phyloP scores from a whole-genome alignment of 2,329 filamentous ascomycete genomes.

The Fusarium neocosmosporiellum region DNA sequence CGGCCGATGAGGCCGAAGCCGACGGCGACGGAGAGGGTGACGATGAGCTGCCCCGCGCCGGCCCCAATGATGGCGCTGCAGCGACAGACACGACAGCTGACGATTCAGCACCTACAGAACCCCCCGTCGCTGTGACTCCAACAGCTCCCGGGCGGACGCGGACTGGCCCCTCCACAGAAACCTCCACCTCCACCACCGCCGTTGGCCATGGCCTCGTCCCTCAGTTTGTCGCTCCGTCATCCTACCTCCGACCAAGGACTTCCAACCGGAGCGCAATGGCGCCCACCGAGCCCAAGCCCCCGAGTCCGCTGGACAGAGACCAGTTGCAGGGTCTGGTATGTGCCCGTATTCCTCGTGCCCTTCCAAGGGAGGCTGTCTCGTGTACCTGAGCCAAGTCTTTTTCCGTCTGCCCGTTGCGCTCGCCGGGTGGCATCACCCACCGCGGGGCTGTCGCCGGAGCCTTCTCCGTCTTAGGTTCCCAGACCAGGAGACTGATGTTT shows the following conservation, averaged over 20 bases:
- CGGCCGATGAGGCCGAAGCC: not conserved
- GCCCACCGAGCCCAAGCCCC: constrained; percentile 54
- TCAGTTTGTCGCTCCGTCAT: constrained; percentile 70
- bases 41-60: constrained; percentile 32
- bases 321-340: constrained; percentile 83
- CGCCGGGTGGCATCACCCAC: constrained; percentile 17
- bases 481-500: constrained; percentile 20
- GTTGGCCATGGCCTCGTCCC: constrained; percentile 53
- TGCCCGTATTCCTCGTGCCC: constrained; percentile 20
- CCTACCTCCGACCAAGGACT: constrained; percentile 62
- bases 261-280: constrained; percentile 51
- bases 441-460: constrained; percentile 31
- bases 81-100: constrained; percentile 9
- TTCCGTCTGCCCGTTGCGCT: constrained; percentile 33
- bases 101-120: not conserved
- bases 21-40: constrained; percentile 17
- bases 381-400: not conserved
- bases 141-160: constrained; percentile 37
- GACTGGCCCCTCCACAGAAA: constrained; percentile 31
- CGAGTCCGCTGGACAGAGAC: constrained; percentile 77
- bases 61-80: constrained; percentile 20
- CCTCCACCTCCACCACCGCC: constrained; percentile 37
- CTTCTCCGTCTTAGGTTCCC: not conserved
- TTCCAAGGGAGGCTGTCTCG: constrained; percentile 6
- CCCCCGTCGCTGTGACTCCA: constrained; percentile 20